Evolutionary conservation across 1,284 basidiomycete species (phyloP).

Genomic region (Cutaneotrichosporon sp.): DNA sequence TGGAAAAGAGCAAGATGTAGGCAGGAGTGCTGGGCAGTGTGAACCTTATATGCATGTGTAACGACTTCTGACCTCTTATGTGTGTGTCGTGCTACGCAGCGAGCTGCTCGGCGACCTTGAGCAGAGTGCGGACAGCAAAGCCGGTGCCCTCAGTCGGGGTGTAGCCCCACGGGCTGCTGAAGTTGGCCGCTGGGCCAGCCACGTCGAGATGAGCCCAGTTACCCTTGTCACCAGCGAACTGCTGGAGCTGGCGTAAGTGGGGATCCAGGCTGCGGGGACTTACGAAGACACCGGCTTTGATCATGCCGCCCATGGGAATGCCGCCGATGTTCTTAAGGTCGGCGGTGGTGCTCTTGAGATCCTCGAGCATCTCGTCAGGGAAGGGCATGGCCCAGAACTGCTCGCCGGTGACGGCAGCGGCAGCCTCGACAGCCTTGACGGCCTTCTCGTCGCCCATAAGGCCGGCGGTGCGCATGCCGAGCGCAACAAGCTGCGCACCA

Average conservation of each 20-base stretch:
- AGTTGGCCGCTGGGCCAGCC: conserved; percentile 25
- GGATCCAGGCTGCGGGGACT: not conserved
- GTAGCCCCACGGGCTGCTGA: conserved; percentile 17
- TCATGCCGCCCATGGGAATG: conserved; percentile 21
- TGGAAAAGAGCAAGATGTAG: not conserved
- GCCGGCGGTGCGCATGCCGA: conserved; percentile 24
- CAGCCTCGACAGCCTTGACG: conserved; percentile 17
- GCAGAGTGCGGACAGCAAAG: conserved; percentile 21
- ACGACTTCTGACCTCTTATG: not conserved
- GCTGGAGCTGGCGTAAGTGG: conserved; percentile 12
- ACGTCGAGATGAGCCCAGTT: conserved; percentile 29
- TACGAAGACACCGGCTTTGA: conserved; percentile 25
- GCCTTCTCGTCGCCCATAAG: conserved; percentile 26
- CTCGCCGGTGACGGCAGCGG: conserved; percentile 15
- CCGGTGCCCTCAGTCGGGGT: conserved; percentile 24
- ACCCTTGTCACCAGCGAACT: conserved; percentile 25
- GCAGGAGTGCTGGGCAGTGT: not conserved
- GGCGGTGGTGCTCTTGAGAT: conserved; percentile 20
- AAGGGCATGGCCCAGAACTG: conserved; percentile 27
- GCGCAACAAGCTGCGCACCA: conserved; percentile 22
- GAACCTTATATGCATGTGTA: not conserved
- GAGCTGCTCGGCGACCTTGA: conserved; percentile 27
- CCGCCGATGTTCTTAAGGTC: conserved; percentile 24
- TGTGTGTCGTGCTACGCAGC: not conserved
- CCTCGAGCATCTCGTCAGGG: conserved; percentile 24